Base-by-base conservation (phyloP, 2,329 filamentous ascomycete species). In the Lasiodiplodia hormozganensis region DNA sequence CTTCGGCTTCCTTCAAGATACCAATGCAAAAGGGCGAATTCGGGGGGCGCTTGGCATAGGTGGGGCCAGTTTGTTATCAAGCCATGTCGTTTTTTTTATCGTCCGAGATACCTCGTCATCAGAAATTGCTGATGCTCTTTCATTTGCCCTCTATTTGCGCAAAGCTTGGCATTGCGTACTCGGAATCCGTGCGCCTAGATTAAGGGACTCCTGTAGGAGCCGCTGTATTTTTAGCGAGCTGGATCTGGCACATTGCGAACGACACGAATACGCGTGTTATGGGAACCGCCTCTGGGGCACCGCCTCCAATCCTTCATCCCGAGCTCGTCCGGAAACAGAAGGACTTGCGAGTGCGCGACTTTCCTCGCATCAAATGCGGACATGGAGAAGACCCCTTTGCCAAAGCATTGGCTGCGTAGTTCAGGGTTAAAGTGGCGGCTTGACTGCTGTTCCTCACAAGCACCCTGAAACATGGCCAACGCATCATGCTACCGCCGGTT, bases 101-200 rank as follows among this genome's bases (percentile, higher is more conserved):
- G 51, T 38, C 47, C 23, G 43, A 64, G 60, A 64, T 64, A 52
- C 60, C 60, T 64, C 60, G 3, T 31, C 57, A 56, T 47, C 28
- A 47, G 36, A 64, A 64, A 51, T 52, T 52, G 31, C 36, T 47
- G 60, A 38, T 64, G 28, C n/a, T 36, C 43, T 64, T 25, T 64
- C 21, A 38, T 38, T 21, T 60, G 54, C 53, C 12, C 54, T 57
- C 43, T 11, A 28, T 31, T 62, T 62, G 23, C 23, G 36, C 25
- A 34, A 21, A 25, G 5, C 21, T 49, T 62, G 58, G 58, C 58
- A 62, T 62, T 62, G 58, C 58, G 58, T 49, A 62, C 58, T n/a
- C 40, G n/a, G 47, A 31, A 62, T 43, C 57, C 58, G 58, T 62
- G 58, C 58, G 40, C 23, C 40, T n/a, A 62, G 40, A 62, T 62